Base-by-base conservation (phyloP, 805 yeast genomes). In the Tetrapisispora fleetii region DNA sequence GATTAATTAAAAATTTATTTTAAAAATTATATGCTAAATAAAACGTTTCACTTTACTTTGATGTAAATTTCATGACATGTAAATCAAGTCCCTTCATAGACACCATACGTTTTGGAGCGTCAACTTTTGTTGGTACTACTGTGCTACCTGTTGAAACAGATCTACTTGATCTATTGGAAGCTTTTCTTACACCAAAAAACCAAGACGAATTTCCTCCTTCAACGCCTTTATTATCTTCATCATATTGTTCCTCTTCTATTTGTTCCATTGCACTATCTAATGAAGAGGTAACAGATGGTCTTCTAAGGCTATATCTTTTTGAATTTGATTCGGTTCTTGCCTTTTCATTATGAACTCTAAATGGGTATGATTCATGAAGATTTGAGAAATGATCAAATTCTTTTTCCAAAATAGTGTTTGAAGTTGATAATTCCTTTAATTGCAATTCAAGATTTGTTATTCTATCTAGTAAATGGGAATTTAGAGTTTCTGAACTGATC, bases 51-150 rank as follows among this genome's bases (percentile, higher is more conserved):
- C 3, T 5, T 21, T 44, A 44, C 28, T 37, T 40, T 11, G 43
- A 14, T n/a, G 32, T 22, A 21, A 9, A 39, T 38, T 45, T 45
- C 40, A 46, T 32, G 11, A 46, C 37, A 43, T 58, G 57, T 19
- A 60, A 42, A 14, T 59, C 54, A 14, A 60, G 41, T 11, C 64
- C 64, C 40, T 50, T 54, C 46, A 55, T 57, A 17, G 56, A 39
- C 5, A 52, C 46, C 11, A 50, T 45, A 28, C 54, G 36, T 36
- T 43, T 27, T n/a, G 28, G 35, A 1, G 52, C 32, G 4, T 54
- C 59, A 22, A 51, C 53, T 4, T 56, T 54, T 10, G 47, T 47
- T 2, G 45, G 49, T 2, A 58, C 46, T 2, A 48, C 51, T 22
- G 53, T 50, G 16, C 53, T 53, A 11, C 51, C 42, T 4, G 56